phyloP scores from a whole-genome alignment of 1,284 basidiomycete species.

The Puccinia novopanici region DNA sequence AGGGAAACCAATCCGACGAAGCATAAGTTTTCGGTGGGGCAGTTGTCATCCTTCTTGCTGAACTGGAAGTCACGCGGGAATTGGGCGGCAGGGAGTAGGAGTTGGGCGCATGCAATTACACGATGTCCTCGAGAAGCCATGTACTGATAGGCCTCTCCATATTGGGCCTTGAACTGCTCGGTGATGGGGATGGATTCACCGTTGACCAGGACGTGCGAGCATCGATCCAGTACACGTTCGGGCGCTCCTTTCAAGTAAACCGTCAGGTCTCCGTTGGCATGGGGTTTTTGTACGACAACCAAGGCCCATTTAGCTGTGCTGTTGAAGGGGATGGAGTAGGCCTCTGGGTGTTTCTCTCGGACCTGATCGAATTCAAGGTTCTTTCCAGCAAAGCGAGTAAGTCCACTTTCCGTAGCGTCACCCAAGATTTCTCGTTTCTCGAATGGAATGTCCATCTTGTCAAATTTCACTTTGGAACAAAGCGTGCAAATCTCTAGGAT shows the following conservation, averaged over 20 bases:
- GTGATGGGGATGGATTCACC: conserved; percentile 64
- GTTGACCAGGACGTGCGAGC: conserved; percentile 66
- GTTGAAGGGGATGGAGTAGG: conserved; percentile 72
- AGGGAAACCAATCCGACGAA: conserved; percentile 70
- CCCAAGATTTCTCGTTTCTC: conserved; percentile 68
- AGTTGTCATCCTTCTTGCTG: conserved; percentile 65
- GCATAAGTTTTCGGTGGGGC: conserved; percentile 66
- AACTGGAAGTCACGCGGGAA: conserved; percentile 65
- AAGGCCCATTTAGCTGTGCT: conserved; percentile 73
- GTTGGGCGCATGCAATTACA: conserved; percentile 70
- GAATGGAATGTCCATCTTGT: conserved; percentile 68
- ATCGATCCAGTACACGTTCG: conserved; percentile 69
- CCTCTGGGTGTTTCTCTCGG: conserved; percentile 64
- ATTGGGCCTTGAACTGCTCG: conserved; percentile 65
- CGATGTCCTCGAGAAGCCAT: conserved; percentile 73
- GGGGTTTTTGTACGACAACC: conserved; percentile 64
- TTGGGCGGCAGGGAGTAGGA: conserved; percentile 63
- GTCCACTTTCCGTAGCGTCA: conserved; percentile 71
- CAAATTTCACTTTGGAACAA: conserved; percentile 71
- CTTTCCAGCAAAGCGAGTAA: conserved; percentile 69
- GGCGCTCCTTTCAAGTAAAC: conserved; percentile 66
- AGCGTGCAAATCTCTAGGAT: conserved; percentile 68
- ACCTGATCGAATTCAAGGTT: conserved; percentile 65
- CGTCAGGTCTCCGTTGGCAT: conserved; percentile 28
- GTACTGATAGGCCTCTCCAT: conserved; percentile 71